phyloP scores from a whole-genome alignment of 1,284 basidiomycete species.

The Cutaneotrichosporon sp. region DNA sequence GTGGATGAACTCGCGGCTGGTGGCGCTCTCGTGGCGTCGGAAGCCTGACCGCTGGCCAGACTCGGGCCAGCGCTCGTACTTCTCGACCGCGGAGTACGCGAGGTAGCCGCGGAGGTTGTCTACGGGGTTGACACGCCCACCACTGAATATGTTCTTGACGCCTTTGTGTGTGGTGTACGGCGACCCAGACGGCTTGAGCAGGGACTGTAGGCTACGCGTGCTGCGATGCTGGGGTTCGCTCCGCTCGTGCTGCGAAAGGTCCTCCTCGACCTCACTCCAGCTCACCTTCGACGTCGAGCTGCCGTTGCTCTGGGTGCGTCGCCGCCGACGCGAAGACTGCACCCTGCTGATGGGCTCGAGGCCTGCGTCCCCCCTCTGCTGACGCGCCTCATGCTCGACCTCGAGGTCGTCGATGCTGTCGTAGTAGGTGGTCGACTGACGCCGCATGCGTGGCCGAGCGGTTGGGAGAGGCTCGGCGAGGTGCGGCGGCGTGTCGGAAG shows the following conservation, averaged over 20 bases:
- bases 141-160: neutral
- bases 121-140: neutral
- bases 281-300: neutral
- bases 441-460: too few species aligned
- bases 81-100: neutral
- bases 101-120: neutral
- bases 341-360: neutral
- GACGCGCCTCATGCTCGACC: neutral
- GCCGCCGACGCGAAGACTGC: neutral
- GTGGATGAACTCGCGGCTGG: neutral
- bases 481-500: too few species aligned
- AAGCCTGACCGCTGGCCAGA: neutral
- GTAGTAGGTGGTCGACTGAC: too few species aligned
- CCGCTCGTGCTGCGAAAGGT: neutral
- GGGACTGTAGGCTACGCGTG: neutral
- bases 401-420: too few species aligned
- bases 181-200: neutral
- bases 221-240: neutral
- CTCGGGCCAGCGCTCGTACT: neutral
- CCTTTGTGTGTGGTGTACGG: neutral
- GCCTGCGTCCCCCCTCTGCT: neutral
- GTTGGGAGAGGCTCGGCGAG: too few species aligned
- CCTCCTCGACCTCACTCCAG: neutral
- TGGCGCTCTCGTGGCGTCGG: neutral
- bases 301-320: neutral